Base-by-base conservation (phyloP, 768 basidiomycete species). In the Boletellus emodensis region DNA sequence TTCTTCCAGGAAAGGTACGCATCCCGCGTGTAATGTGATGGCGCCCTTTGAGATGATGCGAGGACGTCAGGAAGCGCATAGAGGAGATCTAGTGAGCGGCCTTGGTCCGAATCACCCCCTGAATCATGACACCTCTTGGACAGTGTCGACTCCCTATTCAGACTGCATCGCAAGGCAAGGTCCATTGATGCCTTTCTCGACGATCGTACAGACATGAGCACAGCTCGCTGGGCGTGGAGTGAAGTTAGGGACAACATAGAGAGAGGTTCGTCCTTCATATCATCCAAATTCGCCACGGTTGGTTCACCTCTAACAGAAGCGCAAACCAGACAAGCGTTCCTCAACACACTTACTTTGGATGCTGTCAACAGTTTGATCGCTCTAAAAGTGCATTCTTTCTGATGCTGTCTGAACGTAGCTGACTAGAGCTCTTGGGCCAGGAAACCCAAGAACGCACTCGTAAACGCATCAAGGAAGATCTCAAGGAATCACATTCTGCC, bases 371-470 rank as follows among this genome's bases (percentile, higher is more conserved):
- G 84, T 9, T 72, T 95, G 44, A 76, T 76, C 28, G 60, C 75
- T 32, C 68, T 94, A 40, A 90, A 84, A 77, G 90, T 82, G 57
- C 46, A 62, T 49, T 40, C 38, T 3, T 18, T 17, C 12, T 44
- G 30, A 32, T n/a, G n/a, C 30, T 20, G 40, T 18, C 32, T 6
- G 17, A 30, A 48, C 7, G 11, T 28, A 11, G 46, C 48, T 52
- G 49, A 52, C 35, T 51, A 15, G 9, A 14, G 13, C 43, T 33
- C 11, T 46, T 11, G 12, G 5, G 20, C 14, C 53, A 93, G 90
- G 92, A 94, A 58, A 87, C 85, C 11, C 93, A 95, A 72, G 90
- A 91, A 47, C 81, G 94, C 34, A 94, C 91, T n/a, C 79, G 90
- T 41, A 90, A 90, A 63, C 83, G 90, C 24, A 87, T 96, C 66